Evolutionary conservation across 2,329 filamentous ascomycete genomes (phyloP).

Genomic region (Penicillium hordei): DNA sequence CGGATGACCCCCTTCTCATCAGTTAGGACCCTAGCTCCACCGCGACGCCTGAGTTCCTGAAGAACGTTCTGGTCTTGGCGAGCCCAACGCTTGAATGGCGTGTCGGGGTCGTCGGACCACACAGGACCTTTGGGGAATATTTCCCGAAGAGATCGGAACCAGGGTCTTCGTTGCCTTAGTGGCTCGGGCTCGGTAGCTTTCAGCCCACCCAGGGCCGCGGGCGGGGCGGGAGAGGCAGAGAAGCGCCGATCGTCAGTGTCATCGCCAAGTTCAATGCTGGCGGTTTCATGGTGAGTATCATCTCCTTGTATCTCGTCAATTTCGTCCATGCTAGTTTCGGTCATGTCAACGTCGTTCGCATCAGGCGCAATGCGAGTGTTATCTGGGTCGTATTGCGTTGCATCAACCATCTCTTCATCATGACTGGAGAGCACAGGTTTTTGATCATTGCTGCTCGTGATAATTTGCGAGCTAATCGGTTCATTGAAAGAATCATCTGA

Average conservation of each 20-base stretch:
- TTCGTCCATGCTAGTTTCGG: conserved; percentile 2
- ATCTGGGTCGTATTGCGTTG: background rate
- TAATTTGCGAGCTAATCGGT: background rate
- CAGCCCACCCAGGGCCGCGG: conserved; percentile 1
- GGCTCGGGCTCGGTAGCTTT: conserved; percentile 7
- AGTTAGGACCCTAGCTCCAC: conserved; percentile 26
- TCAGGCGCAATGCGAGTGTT: background rate
- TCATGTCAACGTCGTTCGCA: background rate
- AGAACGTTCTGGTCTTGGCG: conserved; percentile 35
- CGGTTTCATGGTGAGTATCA: conserved; percentile 31
- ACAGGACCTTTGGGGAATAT: conserved; percentile 20
- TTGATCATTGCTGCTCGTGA: background rate
- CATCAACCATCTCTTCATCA: conserved; percentile 1
- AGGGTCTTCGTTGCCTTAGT: conserved; percentile 20
- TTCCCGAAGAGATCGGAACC: conserved; percentile 33
- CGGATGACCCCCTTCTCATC: conserved; percentile 38
- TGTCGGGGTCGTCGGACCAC: conserved; percentile 39
- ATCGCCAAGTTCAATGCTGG: conserved; percentile 41
- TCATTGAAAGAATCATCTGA: background rate
- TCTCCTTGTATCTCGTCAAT: conserved; percentile 16
- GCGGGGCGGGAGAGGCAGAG: background rate
- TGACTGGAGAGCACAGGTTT: background rate
- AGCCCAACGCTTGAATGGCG: conserved; percentile 42
- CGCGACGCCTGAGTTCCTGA: conserved; percentile 30
- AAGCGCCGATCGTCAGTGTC: conserved; percentile 14